A percentile compares a stretch with the other conserved stretches of the same genome.
phyloP scores from a whole-genome alignment of 345 rosid genomes.

The Gossypium turneri region DNA sequence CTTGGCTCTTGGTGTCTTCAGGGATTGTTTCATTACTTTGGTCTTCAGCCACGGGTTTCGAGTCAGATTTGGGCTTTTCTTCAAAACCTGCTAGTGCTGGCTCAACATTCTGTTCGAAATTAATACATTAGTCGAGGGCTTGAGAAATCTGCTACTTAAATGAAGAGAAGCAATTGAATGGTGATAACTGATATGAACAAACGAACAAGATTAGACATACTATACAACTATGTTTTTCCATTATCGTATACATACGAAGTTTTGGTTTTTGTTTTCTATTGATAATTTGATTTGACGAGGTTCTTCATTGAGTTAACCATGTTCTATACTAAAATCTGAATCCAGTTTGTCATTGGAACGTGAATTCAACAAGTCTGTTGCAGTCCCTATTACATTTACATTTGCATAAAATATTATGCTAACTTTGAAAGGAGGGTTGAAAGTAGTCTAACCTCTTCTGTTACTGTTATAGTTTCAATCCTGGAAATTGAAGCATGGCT shows the following conservation, averaged over 20 bases:
- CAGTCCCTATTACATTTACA: background rate
- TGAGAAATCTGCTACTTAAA: background rate
- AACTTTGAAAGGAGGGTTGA: background rate
- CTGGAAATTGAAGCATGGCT: conserved; percentile 18
- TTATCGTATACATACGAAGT: too few relatives aligned
- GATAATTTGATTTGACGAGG: too few relatives aligned
- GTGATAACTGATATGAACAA: background rate
- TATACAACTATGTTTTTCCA: too few relatives aligned
- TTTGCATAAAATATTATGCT: background rate
- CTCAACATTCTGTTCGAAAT: conserved; percentile 1
- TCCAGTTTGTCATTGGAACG: background rate
- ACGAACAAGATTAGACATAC: background rate
- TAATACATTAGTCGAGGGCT: too few relatives aligned
- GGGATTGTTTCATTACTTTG: conserved; percentile 11
- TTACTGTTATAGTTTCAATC: conserved; percentile 21
- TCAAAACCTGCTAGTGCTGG: conserved; percentile 13
- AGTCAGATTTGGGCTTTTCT: conserved; percentile 16
- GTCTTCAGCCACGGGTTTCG: conserved; percentile 20
- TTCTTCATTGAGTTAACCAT: background rate
- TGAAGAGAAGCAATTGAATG: background rate
- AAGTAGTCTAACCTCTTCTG: conserved; percentile 36
- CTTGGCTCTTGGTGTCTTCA: conserved; percentile 12
- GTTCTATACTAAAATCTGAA: background rate
- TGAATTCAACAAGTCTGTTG: background rate
- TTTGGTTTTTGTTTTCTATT: too few relatives aligned